phyloP scores from a whole-genome alignment of 306 rosid species.

The Corylus heterophylla region DNA sequence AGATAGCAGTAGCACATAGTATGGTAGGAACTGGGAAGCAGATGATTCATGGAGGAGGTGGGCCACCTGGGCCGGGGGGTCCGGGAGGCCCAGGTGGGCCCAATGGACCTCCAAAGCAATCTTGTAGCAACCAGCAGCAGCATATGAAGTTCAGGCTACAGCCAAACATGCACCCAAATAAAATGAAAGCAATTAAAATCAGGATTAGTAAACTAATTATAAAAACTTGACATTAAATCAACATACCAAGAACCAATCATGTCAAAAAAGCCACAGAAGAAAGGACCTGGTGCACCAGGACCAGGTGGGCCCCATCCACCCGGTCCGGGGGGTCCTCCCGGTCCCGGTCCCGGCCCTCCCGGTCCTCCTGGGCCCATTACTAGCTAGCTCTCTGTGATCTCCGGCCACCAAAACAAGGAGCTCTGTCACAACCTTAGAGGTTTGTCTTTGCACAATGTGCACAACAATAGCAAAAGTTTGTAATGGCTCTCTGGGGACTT shows the following conservation, averaged over 20 bases:
- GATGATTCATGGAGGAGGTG: constrained; percentile 24
- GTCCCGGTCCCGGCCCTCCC: constrained; percentile 35
- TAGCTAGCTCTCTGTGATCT: not conserved
- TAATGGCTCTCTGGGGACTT: not conserved
- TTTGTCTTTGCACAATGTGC: not conserved
- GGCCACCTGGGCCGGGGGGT: constrained; percentile 32
- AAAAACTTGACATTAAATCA: not conserved
- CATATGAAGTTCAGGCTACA: constrained; percentile 49
- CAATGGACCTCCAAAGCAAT: constrained; percentile 54
- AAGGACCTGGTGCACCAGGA: constrained; percentile 21
- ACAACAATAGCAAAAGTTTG: not conserved
- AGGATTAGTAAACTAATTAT: not conserved
- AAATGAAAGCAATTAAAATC: not conserved
- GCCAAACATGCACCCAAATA: not conserved
- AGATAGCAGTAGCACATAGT: no score
- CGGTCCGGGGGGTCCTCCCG: constrained; percentile 20
- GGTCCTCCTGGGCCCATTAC: constrained; percentile 28
- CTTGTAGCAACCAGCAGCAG: constrained; percentile 60
- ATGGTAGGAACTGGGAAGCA: not conserved
- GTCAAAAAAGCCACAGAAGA: constrained; percentile 49
- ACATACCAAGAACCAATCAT: constrained; percentile 48
- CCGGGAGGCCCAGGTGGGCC: constrained; percentile 41
- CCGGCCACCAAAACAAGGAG: not conserved
- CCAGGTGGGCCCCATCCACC: constrained; percentile 48
- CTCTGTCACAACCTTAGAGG: not conserved